phyloP scores from a whole-genome alignment of 2,329 filamentous ascomycete species.

The Fusarium tricinctum region DNA sequence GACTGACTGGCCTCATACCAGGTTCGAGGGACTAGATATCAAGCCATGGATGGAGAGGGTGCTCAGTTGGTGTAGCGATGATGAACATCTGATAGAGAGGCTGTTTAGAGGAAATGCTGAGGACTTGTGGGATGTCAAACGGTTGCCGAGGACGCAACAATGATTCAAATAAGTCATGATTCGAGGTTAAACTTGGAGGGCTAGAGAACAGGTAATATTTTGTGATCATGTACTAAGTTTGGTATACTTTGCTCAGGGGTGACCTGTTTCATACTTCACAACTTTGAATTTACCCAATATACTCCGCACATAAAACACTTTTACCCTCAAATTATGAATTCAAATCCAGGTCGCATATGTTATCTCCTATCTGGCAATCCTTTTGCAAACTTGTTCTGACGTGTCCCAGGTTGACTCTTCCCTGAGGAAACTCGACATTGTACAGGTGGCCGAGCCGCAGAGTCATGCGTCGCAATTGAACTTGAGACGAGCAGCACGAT shows the following conservation, averaged over 20 bases:
- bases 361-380: neutral
- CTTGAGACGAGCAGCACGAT: neutral
- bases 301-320: neutral
- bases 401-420: neutral
- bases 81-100: constrained; percentile 60
- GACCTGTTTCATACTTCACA: neutral
- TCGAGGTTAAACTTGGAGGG: neutral
- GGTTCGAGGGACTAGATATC: constrained; percentile 70
- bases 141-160: neutral
- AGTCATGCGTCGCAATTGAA: constrained; percentile 10
- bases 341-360: neutral
- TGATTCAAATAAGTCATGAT: neutral
- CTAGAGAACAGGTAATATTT: neutral
- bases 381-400: neutral
- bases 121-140: constrained; percentile 58
- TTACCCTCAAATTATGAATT: neutral
- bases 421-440: neutral
- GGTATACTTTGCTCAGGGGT: neutral
- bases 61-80: constrained; percentile 65
- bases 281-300: neutral
- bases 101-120: constrained; percentile 70
- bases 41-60: constrained; percentile 61
- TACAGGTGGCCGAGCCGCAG: neutral
- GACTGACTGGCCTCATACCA: constrained; percentile 75
- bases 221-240: too few relatives aligned